Base-by-base conservation (phyloP, 257 asterid species). In the Linderniella brevidens region DNA sequence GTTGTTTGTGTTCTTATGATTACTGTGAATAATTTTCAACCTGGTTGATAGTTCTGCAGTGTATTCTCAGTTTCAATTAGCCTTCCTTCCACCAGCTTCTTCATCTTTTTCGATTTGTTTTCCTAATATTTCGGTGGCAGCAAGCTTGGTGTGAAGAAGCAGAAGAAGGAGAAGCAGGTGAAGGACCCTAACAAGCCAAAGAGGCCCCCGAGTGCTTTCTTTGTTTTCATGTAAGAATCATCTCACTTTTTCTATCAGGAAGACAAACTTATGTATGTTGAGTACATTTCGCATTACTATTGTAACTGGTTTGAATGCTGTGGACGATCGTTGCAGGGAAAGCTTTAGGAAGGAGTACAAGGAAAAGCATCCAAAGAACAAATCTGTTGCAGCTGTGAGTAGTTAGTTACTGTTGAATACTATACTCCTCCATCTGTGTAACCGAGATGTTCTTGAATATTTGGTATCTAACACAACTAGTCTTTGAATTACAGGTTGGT, bases 131-230 rank as follows among this genome's bases (percentile, higher is more conserved):
- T 11, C 8, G 45, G 1, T 40, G 8, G 4, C 16, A 11, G n/a
- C 8, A 77, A 81, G 66, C 71, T 72, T 64, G 67, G 56, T 41
- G 81, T 64, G 58, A 76, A 51, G 57, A 76, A 64, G 62, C 54
- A 49, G 56, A 64, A 64, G 35, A 56, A 64, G 57, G 68, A 64
- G 53, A 68, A 56, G 57, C 68, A 49, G 56, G 76, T 62, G 1
- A 76, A 76, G 65, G 86, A 76, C 56, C 80, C 86, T 2, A 76
- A 72, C 69, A 76, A 72, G 67, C 86, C 86, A 1, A 76, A 72
- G 64, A 76, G 71, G 65, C 69, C 86, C 37, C 60, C 80, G 5
- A 76, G 81, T 53, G 74, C 80, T 40, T 76, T 76, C 62, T 70
- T 76, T 11, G 74, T 76, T 46, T 76, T 76, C 61, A 76, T 76